Percentiles rank a stretch among this genome's conserved stretches.
phyloP scores from a whole-genome alignment of 805 yeast genomes.

The Ogataea degrootiae region DNA sequence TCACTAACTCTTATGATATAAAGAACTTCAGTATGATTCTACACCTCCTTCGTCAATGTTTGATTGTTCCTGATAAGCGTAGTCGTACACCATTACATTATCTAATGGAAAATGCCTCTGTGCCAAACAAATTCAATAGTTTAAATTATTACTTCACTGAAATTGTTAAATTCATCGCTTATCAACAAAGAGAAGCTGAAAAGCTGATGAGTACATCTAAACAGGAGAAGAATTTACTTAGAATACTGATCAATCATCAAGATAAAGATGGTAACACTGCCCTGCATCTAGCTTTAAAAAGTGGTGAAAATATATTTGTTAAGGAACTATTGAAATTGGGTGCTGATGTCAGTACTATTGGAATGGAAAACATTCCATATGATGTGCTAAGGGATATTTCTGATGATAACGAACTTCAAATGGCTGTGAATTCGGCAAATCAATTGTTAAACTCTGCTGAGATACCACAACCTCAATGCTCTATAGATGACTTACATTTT shows the following conservation, averaged over 20 bases:
- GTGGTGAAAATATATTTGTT: conserved; percentile 43
- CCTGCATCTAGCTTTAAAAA: conserved; percentile 66
- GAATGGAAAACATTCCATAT: conserved; percentile 17
- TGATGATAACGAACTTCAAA: not conserved
- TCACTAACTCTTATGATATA: conserved; percentile 67
- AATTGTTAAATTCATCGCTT: conserved; percentile 24
- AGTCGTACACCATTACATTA: conserved; percentile 75
- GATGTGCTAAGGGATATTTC: conserved; percentile 18
- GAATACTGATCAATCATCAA: conserved; percentile 64
- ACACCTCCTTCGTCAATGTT: conserved; percentile 57
- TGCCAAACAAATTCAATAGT: conserved; percentile 42
- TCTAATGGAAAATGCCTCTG: conserved; percentile 45
- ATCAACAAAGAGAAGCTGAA: conserved; percentile 29
- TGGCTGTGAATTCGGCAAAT: not conserved
- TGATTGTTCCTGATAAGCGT: conserved; percentile 65
- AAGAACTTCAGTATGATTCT: conserved; percentile 54
- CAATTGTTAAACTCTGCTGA: not conserved
- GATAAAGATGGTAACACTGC: conserved; percentile 86
- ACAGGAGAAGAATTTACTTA: conserved; percentile 40
- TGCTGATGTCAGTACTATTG: conserved; percentile 33
- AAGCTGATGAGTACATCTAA: conserved; percentile 11
- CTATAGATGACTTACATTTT: no score
- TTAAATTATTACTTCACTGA: conserved; percentile 49
- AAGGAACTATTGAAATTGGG: conserved; percentile 41
- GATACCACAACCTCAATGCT: not conserved